Base-by-base conservation (phyloP, 2,329 filamentous ascomycete species). In the Botrytis paeoniae region DNA sequence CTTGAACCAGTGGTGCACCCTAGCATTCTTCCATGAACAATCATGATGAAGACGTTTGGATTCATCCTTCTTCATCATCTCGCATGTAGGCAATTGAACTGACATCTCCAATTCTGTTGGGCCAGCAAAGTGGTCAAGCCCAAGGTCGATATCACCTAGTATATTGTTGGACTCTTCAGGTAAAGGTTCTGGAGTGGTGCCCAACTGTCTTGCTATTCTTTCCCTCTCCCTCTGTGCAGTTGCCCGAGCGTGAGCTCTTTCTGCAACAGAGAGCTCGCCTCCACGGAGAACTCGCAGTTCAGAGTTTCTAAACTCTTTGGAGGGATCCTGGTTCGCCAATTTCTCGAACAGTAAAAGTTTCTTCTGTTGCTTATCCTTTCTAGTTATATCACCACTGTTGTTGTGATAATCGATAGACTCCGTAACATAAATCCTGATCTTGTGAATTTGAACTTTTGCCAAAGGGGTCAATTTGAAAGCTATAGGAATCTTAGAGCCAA, bases 1-100 rank as follows among this genome's bases (percentile, higher is more conserved):
- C 86, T 93, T 93, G 78, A 93, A 93, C 91, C 91, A 93, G 78
- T 93, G 91, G 79, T 93, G 89, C 71, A 93, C 90, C 79, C 92
- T 89, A 32, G 92, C 92, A 75, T 92, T 92, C 73, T 89, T 87
- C 81, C 92, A 93, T 9, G 90, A 92, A 4, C 91, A 92, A 79
- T 93, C 91, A 78, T 92, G 92, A 80, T 92, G 89, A 63, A 93
- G 80, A 73, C 85, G 86, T 73, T 89, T 86, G 39, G 82, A 80
- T 75, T 87, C 86, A 75, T 92, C 88, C 72, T 88, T 89, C 25
- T 90, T 87, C 86, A 92, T 91, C 73, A 86, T 86, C 75, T 89
- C 86, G 78, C 91, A 93, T 77, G 89, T 92, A 29, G 91, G 91
- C 41, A 93, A 81, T 81, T 93, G 91, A 60, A 93, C 90, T 74